A percentile compares a stretch with the other conserved stretches of the same genome.
These are phyloP conservation scores for Colletotrichum spinosum DNA, from an alignment of 2,329 filamentous ascomycete species.

Conservation along the genomic window DNA sequence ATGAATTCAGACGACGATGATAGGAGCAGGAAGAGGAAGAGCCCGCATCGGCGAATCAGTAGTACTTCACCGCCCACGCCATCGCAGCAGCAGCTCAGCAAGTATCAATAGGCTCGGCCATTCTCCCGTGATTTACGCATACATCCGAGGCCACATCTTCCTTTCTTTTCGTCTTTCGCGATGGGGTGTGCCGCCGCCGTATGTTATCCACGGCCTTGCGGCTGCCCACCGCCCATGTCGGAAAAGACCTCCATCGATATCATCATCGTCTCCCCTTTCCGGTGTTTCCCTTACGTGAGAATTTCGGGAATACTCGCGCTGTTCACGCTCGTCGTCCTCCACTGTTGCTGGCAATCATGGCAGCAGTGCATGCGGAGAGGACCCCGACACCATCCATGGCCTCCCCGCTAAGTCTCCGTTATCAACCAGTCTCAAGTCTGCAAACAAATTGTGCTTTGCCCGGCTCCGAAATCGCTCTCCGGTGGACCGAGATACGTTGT, in stretches of 20 bases:
- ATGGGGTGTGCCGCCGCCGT: not conserved
- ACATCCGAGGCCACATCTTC: not conserved
- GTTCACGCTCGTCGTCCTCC: not conserved
- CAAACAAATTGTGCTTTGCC: slow-evolving; percentile 1
- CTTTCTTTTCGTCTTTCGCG: slow-evolving; percentile 2
- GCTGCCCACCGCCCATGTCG: not conserved
- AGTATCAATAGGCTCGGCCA: slow-evolving; percentile 43
- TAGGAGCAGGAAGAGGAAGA: slow-evolving; percentile 40
- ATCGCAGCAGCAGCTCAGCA: slow-evolving; percentile 48
- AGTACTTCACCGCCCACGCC: slow-evolving; percentile 45
- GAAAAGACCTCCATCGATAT: slow-evolving; percentile 3
- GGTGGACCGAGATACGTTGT: slow-evolving; percentile 1
- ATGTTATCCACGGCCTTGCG: not conserved
- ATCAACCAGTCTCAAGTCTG: slow-evolving; percentile 6
- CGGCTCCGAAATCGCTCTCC: slow-evolving; percentile 22
- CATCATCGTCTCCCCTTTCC: slow-evolving; percentile 24
- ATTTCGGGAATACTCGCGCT: slow-evolving; percentile 24
- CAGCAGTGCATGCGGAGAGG: not conserved
- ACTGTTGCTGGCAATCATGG: not conserved
- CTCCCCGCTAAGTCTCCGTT: slow-evolving; percentile 9
- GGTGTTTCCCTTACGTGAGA: slow-evolving; percentile 32
- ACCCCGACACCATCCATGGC: not conserved
- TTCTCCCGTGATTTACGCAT: slow-evolving; percentile 47
- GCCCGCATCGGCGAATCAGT: slow-evolving; percentile 44
- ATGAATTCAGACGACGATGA: too few relatives aligned